Evolutionary conservation across 2,329 filamentous ascomycete species (phyloP).

Genomic region (Domatiomyces globalis): DNA sequence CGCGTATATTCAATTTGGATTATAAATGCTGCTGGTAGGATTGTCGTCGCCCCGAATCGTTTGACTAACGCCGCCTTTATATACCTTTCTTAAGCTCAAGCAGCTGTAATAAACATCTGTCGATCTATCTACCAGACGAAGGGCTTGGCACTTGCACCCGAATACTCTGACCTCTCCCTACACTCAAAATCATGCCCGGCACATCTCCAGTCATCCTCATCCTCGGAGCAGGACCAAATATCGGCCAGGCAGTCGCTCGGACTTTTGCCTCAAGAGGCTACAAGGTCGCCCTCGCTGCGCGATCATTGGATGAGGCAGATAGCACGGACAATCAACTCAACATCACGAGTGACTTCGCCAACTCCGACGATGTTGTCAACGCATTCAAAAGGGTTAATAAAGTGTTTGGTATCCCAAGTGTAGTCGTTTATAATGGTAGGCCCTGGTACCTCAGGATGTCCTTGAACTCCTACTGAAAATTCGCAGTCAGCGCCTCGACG

Average conservation of each 20-base stretch:
- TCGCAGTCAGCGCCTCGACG: constrained; percentile 16
- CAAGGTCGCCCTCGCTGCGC: constrained; percentile 6
- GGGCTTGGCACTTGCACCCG: no score
- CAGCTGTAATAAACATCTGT: no score
- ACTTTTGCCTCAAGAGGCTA: constrained; percentile 11
- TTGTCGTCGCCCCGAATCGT: no score
- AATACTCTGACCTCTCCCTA: no score
- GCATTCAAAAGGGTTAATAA: constrained; percentile 28
- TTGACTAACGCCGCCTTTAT: no score
- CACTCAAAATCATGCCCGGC: no score
- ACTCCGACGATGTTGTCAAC: constrained; percentile 21
- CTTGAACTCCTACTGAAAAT: constrained; percentile 1
- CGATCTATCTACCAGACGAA: no score
- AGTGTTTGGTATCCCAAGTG: constrained; percentile 22
- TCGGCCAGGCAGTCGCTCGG: constrained; percentile 3
- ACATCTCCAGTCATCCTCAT: constrained; percentile 18
- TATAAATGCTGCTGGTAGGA: no score
- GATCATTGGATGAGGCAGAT: neutral
- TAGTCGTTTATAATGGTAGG: constrained; percentile 22
- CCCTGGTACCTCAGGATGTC: neutral
- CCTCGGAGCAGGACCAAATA: constrained; percentile 18
- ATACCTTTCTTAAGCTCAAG: no score
- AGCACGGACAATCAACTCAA: constrained; percentile 13
- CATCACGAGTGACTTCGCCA: constrained; percentile 23
- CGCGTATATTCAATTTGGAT: no score